These are phyloP conservation scores for Dactylellina cionopaga DNA, from an alignment of 2,329 filamentous ascomycete genomes.

Conservation along the genomic window DNA sequence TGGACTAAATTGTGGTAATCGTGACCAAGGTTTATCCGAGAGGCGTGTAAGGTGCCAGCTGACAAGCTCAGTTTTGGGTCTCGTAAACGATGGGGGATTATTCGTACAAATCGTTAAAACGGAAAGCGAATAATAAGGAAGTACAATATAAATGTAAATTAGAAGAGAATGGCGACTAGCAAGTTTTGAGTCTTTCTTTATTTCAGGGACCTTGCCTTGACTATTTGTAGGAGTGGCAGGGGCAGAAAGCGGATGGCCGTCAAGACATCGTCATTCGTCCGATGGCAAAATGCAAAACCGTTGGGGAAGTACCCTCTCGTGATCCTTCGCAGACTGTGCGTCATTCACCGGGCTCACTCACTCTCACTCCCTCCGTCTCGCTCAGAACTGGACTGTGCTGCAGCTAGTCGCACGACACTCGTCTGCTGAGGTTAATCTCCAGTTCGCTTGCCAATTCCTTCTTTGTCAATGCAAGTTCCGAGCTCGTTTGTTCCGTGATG, in stretches of 20 bases:
- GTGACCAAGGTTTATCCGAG: background rate
- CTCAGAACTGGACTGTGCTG: no score
- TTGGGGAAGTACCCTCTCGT: constrained; percentile 27
- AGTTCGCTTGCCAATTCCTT: constrained; percentile 22
- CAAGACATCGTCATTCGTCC: constrained; percentile 49
- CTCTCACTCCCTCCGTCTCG: no score
- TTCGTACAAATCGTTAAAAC: background rate
- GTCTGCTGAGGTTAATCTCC: background rate
- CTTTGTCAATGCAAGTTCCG: background rate
- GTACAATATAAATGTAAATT: background rate
- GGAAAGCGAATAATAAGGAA: background rate
- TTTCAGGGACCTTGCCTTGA: background rate
- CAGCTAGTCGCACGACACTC: constrained; percentile 16
- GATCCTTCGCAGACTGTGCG: constrained; percentile 39
- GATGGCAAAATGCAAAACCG: constrained; percentile 37
- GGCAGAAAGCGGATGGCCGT: constrained; percentile 5
- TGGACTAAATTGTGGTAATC: background rate
- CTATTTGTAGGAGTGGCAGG: background rate
- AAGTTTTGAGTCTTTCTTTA: background rate
- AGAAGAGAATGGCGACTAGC: background rate
- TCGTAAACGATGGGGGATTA: background rate
- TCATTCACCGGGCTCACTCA: constrained; percentile 19
- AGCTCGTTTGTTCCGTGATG: background rate
- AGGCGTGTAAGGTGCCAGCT: no score
- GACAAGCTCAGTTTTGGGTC: no score